Evolutionary conservation across 2,329 filamentous ascomycete genomes (phyloP), one percentile per base, ranked within the genome.

Genomic region (Nigrospora sphaerica): DNA sequence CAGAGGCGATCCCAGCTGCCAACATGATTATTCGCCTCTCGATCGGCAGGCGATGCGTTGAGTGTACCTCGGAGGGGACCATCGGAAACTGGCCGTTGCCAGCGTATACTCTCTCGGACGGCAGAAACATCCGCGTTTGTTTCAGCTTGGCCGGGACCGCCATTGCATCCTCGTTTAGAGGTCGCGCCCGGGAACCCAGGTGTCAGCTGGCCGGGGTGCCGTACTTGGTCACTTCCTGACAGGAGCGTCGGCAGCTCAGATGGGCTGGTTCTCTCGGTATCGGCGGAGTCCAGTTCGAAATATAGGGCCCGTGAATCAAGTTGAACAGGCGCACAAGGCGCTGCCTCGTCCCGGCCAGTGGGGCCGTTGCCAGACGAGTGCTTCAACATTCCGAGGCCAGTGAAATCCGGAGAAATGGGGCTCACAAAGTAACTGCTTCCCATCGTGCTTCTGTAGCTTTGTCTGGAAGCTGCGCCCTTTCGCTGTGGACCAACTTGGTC

Each of bases 231-330:
- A 23, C 28, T 34, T 32, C 35, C 36, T 11, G 34, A 34, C n/a
- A 28, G 13, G 11, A 19, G 42, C 16, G 39, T 44, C 5, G 47
- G 37, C 4, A 49, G 28, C n/a, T 50, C 47, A 14, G 48, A 34
- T 3, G 12, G 12, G 3, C 31, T 17, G 9, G 32, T 10, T 37
- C 17, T 41, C 39, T 39, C 42, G 9, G 38, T 46, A 12, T 49
- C 52, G 14, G 39, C 23, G 4, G 56, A 54, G 34, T 57, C 54
- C 32, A 59, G 49, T 42, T 59, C 56, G 38, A 48, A 45, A 40
- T 43, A 52, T 7, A 42, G 18, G 13, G 50, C 50, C 6, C 10
- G 47, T 10, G 50, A 48, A 33, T 49, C 49, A 5, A 42, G 48
- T 33, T 45, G 38, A 18, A 32, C 31, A 12, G 43, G 42, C 7